Conservation (phyloP, 2,329 filamentous ascomycete species). For the Didymosphaeria variabile region DNA sequence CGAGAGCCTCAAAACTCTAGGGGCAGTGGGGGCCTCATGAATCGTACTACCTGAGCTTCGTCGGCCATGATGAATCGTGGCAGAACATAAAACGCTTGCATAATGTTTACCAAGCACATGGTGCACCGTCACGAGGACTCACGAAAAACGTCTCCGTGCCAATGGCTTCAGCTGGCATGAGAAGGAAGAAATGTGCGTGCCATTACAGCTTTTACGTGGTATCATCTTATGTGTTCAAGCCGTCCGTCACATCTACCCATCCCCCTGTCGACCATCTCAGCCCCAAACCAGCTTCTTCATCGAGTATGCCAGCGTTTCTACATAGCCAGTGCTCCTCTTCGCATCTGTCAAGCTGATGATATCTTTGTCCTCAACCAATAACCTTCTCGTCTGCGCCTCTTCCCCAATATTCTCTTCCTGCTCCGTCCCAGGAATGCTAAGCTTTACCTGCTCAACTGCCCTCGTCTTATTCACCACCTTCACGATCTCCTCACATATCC, state of each 20-base stretch:
- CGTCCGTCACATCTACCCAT: background rate
- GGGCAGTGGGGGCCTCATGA: background rate
- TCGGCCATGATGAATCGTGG: background rate
- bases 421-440: constrained; percentile 45
- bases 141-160: background rate
- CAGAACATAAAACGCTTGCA: background rate
- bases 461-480: constrained; percentile 66
- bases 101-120: background rate
- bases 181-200: background rate
- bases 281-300: constrained; percentile 95
- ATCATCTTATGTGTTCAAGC: background rate
- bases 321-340: constrained; percentile 81
- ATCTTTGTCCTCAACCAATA: constrained; percentile 66
- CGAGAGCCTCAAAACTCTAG: background rate
- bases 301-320: constrained; percentile 88
- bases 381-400: constrained; percentile 28
- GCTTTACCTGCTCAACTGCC: constrained; percentile 46
- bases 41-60: background rate
- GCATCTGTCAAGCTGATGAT: constrained; percentile 88
- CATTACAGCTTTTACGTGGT: constrained; percentile 1
- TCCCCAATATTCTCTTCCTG: constrained; percentile 52
- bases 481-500: constrained; percentile 80
- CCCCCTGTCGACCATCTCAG: constrained; percentile 30
- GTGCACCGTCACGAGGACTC: background rate
- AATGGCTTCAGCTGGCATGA: background rate